Evolutionary conservation across 345 rosid genomes (phyloP).

Genomic region (Hypericum perforatum): DNA sequence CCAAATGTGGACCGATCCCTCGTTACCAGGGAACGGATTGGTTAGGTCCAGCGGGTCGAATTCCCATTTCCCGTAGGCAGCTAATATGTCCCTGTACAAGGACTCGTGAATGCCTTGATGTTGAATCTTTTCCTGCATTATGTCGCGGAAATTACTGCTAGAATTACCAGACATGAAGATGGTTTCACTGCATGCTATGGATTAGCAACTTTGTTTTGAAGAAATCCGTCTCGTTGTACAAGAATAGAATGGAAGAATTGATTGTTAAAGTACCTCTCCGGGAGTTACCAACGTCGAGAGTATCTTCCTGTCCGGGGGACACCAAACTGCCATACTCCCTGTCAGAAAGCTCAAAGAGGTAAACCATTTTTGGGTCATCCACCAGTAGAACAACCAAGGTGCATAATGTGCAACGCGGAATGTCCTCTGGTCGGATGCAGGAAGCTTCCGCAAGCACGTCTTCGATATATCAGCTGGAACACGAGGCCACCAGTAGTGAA

Average conservation of each 20-base stretch:
- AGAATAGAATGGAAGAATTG: neutral
- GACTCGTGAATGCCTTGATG: conserved; percentile 1
- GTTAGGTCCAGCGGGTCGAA: neutral
- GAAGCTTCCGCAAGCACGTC: neutral
- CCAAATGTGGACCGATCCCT: neutral
- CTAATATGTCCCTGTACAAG: neutral
- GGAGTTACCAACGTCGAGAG: neutral
- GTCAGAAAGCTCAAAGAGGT: neutral
- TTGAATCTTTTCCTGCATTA: neutral
- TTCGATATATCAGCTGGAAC: neutral
- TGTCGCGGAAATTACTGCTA: neutral
- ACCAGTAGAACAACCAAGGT: conserved; percentile 2
- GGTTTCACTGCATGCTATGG: neutral
- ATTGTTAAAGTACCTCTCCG: neutral
- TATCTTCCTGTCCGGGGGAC: neutral
- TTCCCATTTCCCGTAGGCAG: conserved; percentile 1
- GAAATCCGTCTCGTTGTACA: too few relatives aligned
- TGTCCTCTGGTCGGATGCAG: conserved; percentile 2
- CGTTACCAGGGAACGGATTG: conserved; percentile 1
- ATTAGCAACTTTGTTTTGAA: too few relatives aligned
- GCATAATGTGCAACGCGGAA: conserved; percentile 2
- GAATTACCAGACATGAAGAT: neutral
- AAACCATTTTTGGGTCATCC: conserved; percentile 1
- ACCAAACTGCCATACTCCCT: neutral
- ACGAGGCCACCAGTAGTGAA: conserved; percentile 4